Evolutionary conservation across 2,329 filamentous ascomycete genomes (phyloP).

Genomic region (Trichophyton simii): DNA sequence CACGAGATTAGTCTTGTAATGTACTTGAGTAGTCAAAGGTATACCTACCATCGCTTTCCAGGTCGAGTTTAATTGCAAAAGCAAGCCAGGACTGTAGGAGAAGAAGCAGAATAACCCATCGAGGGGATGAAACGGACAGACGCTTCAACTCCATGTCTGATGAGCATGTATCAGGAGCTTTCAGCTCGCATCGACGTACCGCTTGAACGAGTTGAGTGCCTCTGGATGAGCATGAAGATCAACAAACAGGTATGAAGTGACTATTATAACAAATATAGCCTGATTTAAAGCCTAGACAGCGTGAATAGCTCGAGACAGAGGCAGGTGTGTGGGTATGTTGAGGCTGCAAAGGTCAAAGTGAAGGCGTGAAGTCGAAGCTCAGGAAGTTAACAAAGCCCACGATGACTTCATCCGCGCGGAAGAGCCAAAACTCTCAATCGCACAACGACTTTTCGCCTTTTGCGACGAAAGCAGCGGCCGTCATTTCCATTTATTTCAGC

Average conservation of each 20-base stretch:
- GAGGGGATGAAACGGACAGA: background rate
- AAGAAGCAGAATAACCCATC: background rate
- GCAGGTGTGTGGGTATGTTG: background rate
- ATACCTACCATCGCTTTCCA: conserved; percentile 10
- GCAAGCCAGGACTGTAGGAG: background rate
- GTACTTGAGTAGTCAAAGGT: background rate
- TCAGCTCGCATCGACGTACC: background rate
- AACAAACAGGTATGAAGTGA: background rate
- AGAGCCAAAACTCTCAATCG: background rate
- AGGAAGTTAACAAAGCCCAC: background rate
- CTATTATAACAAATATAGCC: background rate
- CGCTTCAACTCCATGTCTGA: background rate
- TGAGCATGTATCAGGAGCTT: background rate
- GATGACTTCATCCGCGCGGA: conserved; percentile 1
- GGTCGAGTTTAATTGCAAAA: conserved; percentile 9
- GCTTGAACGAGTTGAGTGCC: background rate
- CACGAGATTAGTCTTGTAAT: background rate
- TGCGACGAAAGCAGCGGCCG: background rate
- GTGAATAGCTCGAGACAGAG: background rate
- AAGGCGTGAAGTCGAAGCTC: conserved; percentile 1
- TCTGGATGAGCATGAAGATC: background rate
- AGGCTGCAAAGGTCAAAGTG: background rate
- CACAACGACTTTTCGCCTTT: background rate
- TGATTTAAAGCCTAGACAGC: background rate
- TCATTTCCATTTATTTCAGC: background rate